Evolutionary conservation across 306 rosid genomes (phyloP), one percentile per base, ranked within the genome.

Genomic region (Fagus crenata): DNA sequence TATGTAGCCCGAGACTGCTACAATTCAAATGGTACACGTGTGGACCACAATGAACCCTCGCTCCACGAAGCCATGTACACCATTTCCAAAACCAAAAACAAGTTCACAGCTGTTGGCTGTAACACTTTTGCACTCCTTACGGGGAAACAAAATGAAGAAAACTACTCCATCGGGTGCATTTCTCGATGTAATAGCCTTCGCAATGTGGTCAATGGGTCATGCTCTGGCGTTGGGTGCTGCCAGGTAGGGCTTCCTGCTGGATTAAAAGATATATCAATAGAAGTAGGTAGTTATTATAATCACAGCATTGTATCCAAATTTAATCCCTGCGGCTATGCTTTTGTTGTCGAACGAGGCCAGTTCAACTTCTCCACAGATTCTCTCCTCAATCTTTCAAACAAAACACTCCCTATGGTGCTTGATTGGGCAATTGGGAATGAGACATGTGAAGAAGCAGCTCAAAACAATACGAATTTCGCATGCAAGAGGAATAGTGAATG

Each of bases 181-280:
- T 40, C 83, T 1, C 13, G 2, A 31, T 83, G 83, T 7, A 1
- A 5, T 1, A 72, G 8, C 9, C 2, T 72, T 7, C 14, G 1
- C 7, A 17, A 15, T 2, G 63, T 28, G 32, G 5, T 11, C 8
- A 35, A 5, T 53, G 64, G 49, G 22, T 49, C 42, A 33, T 72
- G 86, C 63, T 36, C 32, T n/a, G 76, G 80, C 0, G 3, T 59
- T 6, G 84, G 80, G 6, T 80, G 84, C 7, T 80, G 84, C 76
- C 80, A 80, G n/a, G 40, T 63, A 4, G 60, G 5, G 11, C 12
- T 75, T 15, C 84, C 84, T 1, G 2, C 17, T 0, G 75, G 83
- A 18, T 17, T 56, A 17, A 14, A 12, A 7, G 35, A 43, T 35
- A 2, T 32, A 2, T 14, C 53, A 0, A 0, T 80, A 0, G 1